Percentiles rank a stretch among this genome's conserved stretches.
Conservation (phyloP, 352 stramenopile species). For the Globisporangium cederbergense region DNA sequence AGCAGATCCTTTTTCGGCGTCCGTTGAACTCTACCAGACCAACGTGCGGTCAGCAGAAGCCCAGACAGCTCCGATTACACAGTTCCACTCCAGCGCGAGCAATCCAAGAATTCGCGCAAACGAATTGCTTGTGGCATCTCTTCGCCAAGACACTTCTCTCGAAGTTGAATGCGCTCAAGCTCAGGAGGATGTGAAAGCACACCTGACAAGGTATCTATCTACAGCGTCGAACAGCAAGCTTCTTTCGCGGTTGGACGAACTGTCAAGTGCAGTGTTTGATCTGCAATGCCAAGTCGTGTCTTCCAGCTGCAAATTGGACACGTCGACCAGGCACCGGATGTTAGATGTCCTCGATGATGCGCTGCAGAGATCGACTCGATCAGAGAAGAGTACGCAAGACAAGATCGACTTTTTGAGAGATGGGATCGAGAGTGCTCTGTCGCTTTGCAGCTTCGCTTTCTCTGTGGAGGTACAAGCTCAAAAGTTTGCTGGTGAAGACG, state of each 20-base stretch:
- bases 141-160: slow-evolving; percentile 23
- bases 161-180: slow-evolving; percentile 21
- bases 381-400: slow-evolving; percentile 4
- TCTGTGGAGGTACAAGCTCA: neutral
- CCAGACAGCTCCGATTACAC: neutral
- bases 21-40: neutral
- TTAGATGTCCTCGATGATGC: slow-evolving; percentile 26
- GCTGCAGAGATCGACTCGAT: slow-evolving; percentile 2
- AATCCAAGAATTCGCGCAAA: slow-evolving; percentile 31
- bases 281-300: slow-evolving; percentile 37
- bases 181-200: slow-evolving; percentile 20
- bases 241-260: slow-evolving; percentile 20
- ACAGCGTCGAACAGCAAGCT: slow-evolving; percentile 21
- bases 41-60: neutral
- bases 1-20: neutral
- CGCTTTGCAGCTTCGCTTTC: slow-evolving; percentile 1
- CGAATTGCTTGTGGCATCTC: slow-evolving; percentile 28
- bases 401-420: slow-evolving; percentile 3
- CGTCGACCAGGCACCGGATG: slow-evolving; percentile 24
- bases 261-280: slow-evolving; percentile 28
- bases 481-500: slow-evolving; percentile 1
- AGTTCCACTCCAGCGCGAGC: slow-evolving; percentile 6
- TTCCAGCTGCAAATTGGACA: slow-evolving; percentile 16
- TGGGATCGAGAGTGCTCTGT: slow-evolving; percentile 11
- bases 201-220: slow-evolving; percentile 26